Evolutionary conservation across 2,329 filamentous ascomycete species (phyloP), one percentile per base, ranked within the genome.

Genomic region (Juglanconis oblonga): DNA sequence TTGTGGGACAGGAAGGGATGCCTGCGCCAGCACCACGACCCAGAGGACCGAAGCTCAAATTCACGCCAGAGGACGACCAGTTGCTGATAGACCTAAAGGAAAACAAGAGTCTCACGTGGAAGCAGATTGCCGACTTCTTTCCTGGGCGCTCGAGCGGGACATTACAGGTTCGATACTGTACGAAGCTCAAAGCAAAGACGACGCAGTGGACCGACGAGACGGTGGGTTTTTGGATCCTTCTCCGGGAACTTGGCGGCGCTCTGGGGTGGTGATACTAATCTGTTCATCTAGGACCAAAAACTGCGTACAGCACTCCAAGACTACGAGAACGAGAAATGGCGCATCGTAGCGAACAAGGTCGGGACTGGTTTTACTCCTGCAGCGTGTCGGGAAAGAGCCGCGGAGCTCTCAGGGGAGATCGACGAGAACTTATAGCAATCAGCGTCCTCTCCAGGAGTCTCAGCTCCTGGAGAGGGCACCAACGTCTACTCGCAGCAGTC

Each of bases 81-180:
- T 78, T 96, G 52, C 81, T 97, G 57, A 88, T 97, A 59, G 91
- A 96, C 70, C 79, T 97, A 64, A 97, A 97, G 74, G 93, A 97
- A 76, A 93, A 95, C 70, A 96, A 95, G 74, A 93, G 91, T 70
- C 80, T 97, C 71, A 96, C 93, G 4, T 97, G 93, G 93, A 97
- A 96, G 76, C 93, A 97, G 79, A 97, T 97, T 70, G 91, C 92
- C 59, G 93, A 97, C 71, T 97, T 97, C 76, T 97, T 97, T 68
- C 93, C 93, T 0, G 93, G 92, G 1, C 83, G 93, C 60, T 95
- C 91, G 61, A 96, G 91, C 50, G 93, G 93, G 17, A 97, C 93
- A 35, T 77, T 97, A 63, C 93, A 97, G 74, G 93, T 97, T 57
- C 88, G 93, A 40, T 97, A 97, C 73, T 97, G 93, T 72, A 97